phyloP scores from a whole-genome alignment of 257 asterid species.

The Prunella vulgaris region DNA sequence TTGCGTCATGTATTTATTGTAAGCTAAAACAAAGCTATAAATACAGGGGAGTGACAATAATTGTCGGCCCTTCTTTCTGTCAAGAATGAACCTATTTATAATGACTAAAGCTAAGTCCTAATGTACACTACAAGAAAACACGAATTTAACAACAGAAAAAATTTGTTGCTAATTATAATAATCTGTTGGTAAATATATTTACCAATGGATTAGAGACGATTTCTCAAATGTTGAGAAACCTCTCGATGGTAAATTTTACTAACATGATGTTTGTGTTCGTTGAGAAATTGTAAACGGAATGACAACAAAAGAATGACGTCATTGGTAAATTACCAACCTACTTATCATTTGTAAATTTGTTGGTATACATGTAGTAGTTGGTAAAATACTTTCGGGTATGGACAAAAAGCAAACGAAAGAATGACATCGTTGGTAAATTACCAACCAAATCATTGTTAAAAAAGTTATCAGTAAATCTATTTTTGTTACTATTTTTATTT shows the following conservation, averaged over 20 bases:
- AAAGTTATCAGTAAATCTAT: no score
- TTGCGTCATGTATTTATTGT: no score
- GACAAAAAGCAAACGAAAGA: no score
- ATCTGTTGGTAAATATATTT: not conserved
- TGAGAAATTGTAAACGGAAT: not conserved
- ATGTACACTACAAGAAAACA: conserved; percentile 10
- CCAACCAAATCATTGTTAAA: not conserved
- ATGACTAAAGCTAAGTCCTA: no score
- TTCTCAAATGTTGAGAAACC: not conserved
- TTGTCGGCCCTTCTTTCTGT: no score
- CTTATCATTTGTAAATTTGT: not conserved
- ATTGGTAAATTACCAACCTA: not conserved
- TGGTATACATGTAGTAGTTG: not conserved
- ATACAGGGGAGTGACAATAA: no score
- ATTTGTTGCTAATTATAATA: not conserved
- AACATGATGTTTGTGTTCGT: not conserved
- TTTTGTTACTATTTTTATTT: no score
- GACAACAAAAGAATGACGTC: not conserved
- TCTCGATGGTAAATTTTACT: not conserved
- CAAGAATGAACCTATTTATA: no score
- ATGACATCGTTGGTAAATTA: no score
- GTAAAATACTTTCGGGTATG: not conserved
- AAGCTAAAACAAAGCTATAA: no score
- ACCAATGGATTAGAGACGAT: no score
- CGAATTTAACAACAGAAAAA: not conserved